A percentile compares a stretch with the other conserved stretches of the same genome.
These are phyloP conservation scores for Pisolithus sp. DNA, from an alignment of 768 basidiomycete genomes.

Conservation along the genomic window DNA sequence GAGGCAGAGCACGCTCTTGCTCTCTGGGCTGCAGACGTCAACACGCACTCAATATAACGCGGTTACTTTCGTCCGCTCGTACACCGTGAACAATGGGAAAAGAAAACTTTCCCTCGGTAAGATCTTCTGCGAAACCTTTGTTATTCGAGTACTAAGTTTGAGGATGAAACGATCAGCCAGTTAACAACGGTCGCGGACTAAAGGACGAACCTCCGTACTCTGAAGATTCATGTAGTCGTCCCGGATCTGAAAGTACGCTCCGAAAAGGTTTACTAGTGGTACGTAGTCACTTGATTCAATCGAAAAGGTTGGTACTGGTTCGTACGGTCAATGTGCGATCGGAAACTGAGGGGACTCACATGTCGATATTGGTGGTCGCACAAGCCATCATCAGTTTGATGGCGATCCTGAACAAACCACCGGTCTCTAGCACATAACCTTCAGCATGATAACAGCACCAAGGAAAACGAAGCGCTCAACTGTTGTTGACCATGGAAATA, in stretches of 20 bases:
- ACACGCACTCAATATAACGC: constrained; percentile 74
- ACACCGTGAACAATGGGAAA: constrained; percentile 78
- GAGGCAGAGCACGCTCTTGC: background rate
- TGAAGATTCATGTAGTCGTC: constrained; percentile 97
- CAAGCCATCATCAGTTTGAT: constrained; percentile 97
- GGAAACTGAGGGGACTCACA: constrained; percentile 35
- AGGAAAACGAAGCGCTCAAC: constrained; percentile 56
- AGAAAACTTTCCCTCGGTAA: constrained; percentile 78
- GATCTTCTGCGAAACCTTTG: constrained; percentile 66
- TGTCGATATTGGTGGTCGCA: constrained; percentile 50
- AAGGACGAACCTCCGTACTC: constrained; percentile 61
- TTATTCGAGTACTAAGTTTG: constrained; percentile 53
- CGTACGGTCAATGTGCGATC: too few species aligned
- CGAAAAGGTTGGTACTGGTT: too few species aligned
- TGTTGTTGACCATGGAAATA: constrained; percentile 93
- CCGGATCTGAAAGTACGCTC: constrained; percentile 94
- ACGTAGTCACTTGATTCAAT: constrained; percentile 65
- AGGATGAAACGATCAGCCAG: background rate
- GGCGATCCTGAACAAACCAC: constrained; percentile 85
- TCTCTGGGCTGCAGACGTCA: background rate
- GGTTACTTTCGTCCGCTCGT: constrained; percentile 69
- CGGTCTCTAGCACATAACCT: constrained; percentile 62
- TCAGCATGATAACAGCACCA: constrained; percentile 46
- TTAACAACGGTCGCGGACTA: background rate
- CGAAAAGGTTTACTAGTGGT: constrained; percentile 88